These are phyloP conservation scores for Torulaspora globosa DNA, from an alignment of 1,139 yeast species.

Conservation along the genomic window DNA sequence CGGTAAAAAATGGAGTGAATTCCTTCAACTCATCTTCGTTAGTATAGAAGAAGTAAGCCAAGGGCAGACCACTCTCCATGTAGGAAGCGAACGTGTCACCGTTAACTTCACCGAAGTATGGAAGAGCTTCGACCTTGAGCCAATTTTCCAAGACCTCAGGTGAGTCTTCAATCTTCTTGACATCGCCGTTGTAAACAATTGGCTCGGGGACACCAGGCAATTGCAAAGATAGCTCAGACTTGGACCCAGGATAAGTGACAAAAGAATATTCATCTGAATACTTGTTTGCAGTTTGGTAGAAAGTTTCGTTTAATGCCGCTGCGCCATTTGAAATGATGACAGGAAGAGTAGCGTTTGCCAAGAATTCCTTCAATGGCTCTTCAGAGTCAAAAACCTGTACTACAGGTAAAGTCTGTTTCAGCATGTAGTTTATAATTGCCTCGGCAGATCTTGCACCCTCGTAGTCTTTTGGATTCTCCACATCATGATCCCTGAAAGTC, in stretches of 20 bases:
- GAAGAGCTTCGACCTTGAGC: slow-evolving; percentile 67
- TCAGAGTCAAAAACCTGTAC: slow-evolving; percentile 52
- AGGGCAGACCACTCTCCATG: slow-evolving; percentile 67
- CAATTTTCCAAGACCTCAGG: slow-evolving; percentile 47
- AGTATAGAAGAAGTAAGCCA: slow-evolving; percentile 84
- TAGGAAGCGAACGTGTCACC: slow-evolving; percentile 76
- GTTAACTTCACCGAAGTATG: slow-evolving; percentile 85
- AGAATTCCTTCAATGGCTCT: slow-evolving; percentile 48
- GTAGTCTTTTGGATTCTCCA: slow-evolving; percentile 52
- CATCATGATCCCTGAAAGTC: slow-evolving; percentile 64
- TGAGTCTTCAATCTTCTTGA: slow-evolving; percentile 33
- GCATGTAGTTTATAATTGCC: slow-evolving; percentile 74
- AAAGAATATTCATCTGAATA: slow-evolving; percentile 22
- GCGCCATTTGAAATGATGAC: slow-evolving; percentile 30
- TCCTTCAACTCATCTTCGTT: slow-evolving; percentile 61
- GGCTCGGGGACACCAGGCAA: slow-evolving; percentile 38
- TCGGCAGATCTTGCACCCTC: slow-evolving; percentile 80
- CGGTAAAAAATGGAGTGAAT: slow-evolving; percentile 49
- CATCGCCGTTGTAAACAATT: slow-evolving; percentile 40
- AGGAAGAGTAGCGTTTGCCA: slow-evolving; percentile 49
- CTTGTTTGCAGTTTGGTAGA: slow-evolving; percentile 29
- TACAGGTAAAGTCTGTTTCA: slow-evolving; percentile 77
- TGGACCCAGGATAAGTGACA: slow-evolving; percentile 17
- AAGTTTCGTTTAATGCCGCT: slow-evolving; percentile 26
- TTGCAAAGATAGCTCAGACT: slow-evolving; percentile 14